Evolutionary conservation across 352 stramenopile genomes (phyloP).

Genomic region (Phytophthora ramorum): DNA sequence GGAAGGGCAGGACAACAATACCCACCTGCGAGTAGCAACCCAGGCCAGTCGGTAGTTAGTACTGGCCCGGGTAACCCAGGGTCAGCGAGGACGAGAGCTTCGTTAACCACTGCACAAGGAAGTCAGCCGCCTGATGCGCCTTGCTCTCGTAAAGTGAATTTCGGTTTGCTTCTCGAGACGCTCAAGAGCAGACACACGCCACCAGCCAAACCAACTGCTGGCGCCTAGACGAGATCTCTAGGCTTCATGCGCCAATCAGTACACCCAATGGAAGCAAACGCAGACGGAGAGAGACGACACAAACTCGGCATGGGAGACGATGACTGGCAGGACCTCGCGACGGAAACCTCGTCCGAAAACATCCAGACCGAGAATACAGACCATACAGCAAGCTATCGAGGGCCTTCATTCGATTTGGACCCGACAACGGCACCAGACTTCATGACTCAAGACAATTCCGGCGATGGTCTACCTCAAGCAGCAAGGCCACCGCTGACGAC

Average conservation of each 20-base stretch:
- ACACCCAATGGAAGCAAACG: conserved; percentile 59
- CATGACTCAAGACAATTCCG: conserved; percentile 13
- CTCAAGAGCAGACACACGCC: conserved; percentile 6
- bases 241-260: conserved; percentile 72
- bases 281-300: conserved; percentile 18
- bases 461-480: neutral
- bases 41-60: conserved; percentile 16
- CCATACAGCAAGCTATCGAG: conserved; percentile 8
- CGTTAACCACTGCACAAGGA: conserved; percentile 4
- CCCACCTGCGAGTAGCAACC: neutral
- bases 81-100: conserved; percentile 22
- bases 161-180: conserved; percentile 10
- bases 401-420: conserved; percentile 14
- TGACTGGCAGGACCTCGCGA: conserved; percentile 39
- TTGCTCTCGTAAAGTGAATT: conserved; percentile 20
- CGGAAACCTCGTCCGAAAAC: conserved; percentile 36
- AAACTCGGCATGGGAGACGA: conserved; percentile 30
- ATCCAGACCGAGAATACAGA: conserved; percentile 15
- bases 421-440: conserved; percentile 23
- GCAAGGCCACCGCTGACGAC: conserved; percentile 12
- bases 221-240: conserved; percentile 12
- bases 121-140: conserved; percentile 26
- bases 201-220: conserved; percentile 12
- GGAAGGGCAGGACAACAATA: conserved; percentile 12
- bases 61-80: neutral